phyloP scores from a whole-genome alignment of 345 rosid genomes.

The Litchi chinensis region DNA sequence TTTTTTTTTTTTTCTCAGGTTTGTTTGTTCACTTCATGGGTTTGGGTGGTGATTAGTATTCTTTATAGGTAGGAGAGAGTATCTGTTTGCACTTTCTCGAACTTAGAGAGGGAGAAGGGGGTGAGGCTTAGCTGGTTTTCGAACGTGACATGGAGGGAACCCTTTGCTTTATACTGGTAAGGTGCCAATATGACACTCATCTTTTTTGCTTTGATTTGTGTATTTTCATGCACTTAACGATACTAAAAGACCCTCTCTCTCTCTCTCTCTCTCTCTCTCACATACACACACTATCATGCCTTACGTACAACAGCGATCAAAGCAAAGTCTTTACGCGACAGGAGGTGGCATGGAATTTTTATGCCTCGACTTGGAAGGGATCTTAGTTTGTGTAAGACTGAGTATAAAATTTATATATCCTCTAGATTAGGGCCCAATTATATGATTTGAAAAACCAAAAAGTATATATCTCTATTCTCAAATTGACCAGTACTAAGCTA shows the following conservation, averaged over 20 bases:
- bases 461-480: neutral
- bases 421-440: neutral
- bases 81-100: constrained; percentile 53
- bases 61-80: constrained; percentile 57
- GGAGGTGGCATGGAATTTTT: constrained; percentile 3
- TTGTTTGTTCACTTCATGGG: constrained; percentile 15
- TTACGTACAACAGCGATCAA: constrained; percentile 25
- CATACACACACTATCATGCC: constrained; percentile 11
- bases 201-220: constrained; percentile 38
- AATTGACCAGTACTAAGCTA: neutral
- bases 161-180: constrained; percentile 48
- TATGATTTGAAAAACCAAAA: neutral
- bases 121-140: constrained; percentile 39
- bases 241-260: constrained; percentile 4
- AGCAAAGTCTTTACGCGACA: constrained; percentile 18
- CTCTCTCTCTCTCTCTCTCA: neutral
- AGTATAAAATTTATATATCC: neutral
- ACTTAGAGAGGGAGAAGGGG: constrained; percentile 31
- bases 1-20: neutral
- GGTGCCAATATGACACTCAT: constrained; percentile 31
- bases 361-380: neutral
- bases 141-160: constrained; percentile 41
- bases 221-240: constrained; percentile 52
- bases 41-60: constrained; percentile 23
- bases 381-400: neutral